Conservation (phyloP, 345 rosid species). For the Arabidopsis arenosa region DNA sequence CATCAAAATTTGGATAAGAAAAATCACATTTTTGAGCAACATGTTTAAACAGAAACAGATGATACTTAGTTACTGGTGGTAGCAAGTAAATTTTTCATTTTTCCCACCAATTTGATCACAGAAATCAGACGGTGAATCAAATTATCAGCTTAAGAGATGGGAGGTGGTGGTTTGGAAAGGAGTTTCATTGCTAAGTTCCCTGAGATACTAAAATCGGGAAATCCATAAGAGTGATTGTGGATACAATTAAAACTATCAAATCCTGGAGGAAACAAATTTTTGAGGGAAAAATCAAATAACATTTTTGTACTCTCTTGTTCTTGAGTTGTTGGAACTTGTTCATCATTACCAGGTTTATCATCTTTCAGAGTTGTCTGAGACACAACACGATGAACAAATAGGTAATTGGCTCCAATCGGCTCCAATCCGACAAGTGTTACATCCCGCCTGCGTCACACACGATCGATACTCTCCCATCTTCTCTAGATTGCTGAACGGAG, state of each 20-base stretch:
- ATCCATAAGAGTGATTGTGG: no score
- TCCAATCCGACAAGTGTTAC: no score
- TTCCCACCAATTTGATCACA: constrained; percentile 1
- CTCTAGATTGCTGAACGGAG: no score
- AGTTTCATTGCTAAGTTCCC: constrained; percentile 4
- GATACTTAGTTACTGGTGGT: constrained; percentile 2
- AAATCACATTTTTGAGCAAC: background rate
- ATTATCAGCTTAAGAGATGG: constrained; percentile 32
- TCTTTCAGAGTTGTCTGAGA: constrained; percentile 66
- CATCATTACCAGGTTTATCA: no score
- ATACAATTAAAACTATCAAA: no score
- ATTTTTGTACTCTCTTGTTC: no score
- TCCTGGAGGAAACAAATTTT: no score
- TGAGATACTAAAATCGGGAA: background rate
- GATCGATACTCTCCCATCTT: no score
- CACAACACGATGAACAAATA: constrained; percentile 84
- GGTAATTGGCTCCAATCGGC: constrained; percentile 43
- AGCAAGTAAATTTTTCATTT: background rate
- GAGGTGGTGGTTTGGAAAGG: background rate
- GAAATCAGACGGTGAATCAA: background rate
- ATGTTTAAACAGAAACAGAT: background rate
- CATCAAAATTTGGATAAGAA: background rate
- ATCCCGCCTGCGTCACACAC: no score
- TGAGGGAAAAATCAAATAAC: no score
- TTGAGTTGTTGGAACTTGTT: no score